These are phyloP conservation scores for Cutaneotrichosporon sp. DNA, from an alignment of 1,284 basidiomycete genomes.

Conservation along the genomic window DNA sequence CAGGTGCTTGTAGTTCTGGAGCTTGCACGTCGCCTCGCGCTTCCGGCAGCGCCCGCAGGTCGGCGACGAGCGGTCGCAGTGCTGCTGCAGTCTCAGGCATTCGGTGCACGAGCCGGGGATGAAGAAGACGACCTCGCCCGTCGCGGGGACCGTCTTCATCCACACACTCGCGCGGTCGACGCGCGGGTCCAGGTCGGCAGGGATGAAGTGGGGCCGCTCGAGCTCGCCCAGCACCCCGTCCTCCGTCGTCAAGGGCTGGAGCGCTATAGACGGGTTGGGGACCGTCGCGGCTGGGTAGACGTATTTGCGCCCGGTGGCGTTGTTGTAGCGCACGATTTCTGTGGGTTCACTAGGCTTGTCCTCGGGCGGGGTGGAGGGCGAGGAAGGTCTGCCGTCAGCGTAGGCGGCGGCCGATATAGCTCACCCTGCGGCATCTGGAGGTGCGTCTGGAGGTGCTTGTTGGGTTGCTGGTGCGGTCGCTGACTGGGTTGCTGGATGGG, in stretches of 20 bases:
- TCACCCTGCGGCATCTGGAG: neutral
- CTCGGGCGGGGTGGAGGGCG: neutral
- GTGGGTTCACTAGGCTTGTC: neutral
- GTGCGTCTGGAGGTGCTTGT: too few species aligned
- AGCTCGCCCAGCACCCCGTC: conserved; percentile 26
- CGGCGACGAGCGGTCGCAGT: conserved; percentile 40
- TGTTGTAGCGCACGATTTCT: neutral
- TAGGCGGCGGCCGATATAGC: neutral
- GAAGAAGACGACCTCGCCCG: conserved; percentile 31
- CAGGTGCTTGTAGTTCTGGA: conserved; percentile 24
- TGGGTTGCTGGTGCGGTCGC: too few species aligned
- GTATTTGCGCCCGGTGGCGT: neutral
- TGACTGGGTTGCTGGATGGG: neutral
- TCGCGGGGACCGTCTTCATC: conserved; percentile 27
- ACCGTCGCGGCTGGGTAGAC: conserved; percentile 83
- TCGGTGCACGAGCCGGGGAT: conserved; percentile 35
- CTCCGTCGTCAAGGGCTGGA: neutral
- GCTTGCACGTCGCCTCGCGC: conserved; percentile 24
- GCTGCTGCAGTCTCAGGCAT: conserved; percentile 31
- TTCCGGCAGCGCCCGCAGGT: conserved; percentile 33
- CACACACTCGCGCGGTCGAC: conserved; percentile 37
- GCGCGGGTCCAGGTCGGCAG: conserved; percentile 37
- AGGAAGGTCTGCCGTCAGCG: neutral
- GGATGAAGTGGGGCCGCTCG: conserved; percentile 36
- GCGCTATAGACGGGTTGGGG: conserved; percentile 44